phyloP scores from a whole-genome alignment of 257 asterid species.

The Solanum commersonii region DNA sequence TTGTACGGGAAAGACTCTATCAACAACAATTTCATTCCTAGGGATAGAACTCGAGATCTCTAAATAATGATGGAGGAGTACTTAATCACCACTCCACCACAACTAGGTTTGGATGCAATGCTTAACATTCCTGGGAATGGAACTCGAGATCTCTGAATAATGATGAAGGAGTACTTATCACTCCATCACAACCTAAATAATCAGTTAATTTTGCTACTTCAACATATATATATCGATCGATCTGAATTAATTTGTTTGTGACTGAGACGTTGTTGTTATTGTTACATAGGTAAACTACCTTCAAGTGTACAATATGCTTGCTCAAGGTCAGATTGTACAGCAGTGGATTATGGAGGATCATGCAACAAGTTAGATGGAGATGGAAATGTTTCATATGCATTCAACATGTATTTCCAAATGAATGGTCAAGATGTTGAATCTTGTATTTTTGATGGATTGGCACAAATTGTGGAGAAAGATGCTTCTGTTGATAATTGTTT shows the following conservation, averaged over 20 bases:
- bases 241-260: neutral
- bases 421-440: neutral
- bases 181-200: too few species aligned
- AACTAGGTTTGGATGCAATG: too few species aligned
- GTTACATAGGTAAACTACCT: neutral
- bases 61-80: too few species aligned
- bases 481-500: constrained; percentile 24
- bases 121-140: too few species aligned
- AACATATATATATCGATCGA: neutral
- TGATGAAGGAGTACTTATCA: too few species aligned
- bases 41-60: neutral
- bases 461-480: constrained; percentile 16
- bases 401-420: constrained; percentile 7
- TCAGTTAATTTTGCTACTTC: neutral
- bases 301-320: constrained; percentile 1
- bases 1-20: neutral
- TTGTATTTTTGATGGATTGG: constrained; percentile 42
- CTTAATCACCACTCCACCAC: too few species aligned
- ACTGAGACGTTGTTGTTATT: neutral
- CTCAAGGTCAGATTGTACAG: constrained; percentile 5
- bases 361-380: neutral
- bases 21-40: neutral
- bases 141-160: too few species aligned
- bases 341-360: constrained; percentile 7
- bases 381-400: constrained; percentile 8